Base-by-base conservation (phyloP, 768 basidiomycete species). In the Agrocybe pediades region DNA sequence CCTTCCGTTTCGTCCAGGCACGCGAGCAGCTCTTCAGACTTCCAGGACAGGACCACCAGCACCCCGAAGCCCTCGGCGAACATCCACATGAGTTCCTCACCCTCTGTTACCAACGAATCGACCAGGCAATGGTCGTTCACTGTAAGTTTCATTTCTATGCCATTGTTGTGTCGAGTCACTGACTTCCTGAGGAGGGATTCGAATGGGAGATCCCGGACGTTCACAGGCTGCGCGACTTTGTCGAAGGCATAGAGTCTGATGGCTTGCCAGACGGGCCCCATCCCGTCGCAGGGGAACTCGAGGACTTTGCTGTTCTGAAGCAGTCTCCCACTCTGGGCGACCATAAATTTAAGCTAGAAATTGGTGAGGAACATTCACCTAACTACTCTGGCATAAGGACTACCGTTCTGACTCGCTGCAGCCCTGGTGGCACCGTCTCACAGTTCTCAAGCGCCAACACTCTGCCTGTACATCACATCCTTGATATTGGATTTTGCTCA, bases 321-420 rank as follows among this genome's bases (percentile, higher is more conserved):
- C 80, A 86, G 55, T 84, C 86, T 0, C 85, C 86, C 6, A 74
- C 84, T 49, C 70, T 90, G 6, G 87, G 85, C 36, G 87, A 88
- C 53, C 82, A 82, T 53, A 87, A 86, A 67, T 81, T 77, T 71
- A 90, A 88, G 68, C 74, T 90, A 2, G 88, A 89, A 66, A 82
- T 90, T 54, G 80, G 86, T 84, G 51, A 17, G 78, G n/a, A 44
- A 19, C 24, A 19, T 48, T 42, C 23, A 39, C 45, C 39, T 27
- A 11, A 29, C 39, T 11, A 8, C 4, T 13, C n/a, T 13, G 46
- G 64, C 58, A 61, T 16, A 21, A 11, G 11, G 42, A 41, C 30
- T 39, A 44, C 20, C 33, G 9, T n/a, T 36, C 20, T 15, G 43
- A 23, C 21, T 27, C n/a, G 57, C 61, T 60, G 60, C 64, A 61